Evolutionary conservation across 1,284 basidiomycete genomes (phyloP).

Genomic region (Volvariella surrecta): DNA sequence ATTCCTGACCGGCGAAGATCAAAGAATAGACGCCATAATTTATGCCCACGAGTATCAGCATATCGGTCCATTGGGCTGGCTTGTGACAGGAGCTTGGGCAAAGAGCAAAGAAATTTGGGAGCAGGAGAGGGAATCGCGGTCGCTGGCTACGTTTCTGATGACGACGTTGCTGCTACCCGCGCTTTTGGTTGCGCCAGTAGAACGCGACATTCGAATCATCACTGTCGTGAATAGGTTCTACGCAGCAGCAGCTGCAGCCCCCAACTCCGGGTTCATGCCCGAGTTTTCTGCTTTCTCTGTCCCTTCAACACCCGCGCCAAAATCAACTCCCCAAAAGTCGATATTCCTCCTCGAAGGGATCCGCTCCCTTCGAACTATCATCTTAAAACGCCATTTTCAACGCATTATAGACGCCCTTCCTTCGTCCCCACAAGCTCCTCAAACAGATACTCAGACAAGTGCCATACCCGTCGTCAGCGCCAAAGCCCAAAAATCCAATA

Average conservation of each 20-base stretch:
- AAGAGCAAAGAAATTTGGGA: conserved; percentile 15
- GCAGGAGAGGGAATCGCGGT: conserved; percentile 34
- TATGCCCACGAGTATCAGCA: conserved; percentile 68
- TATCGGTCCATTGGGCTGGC: conserved; percentile 39
- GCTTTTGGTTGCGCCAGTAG: conserved; percentile 69
- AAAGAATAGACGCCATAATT: conserved; percentile 61
- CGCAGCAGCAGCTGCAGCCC: conserved; percentile 46
- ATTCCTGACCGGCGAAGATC: conserved; percentile 56
- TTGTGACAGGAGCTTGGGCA: conserved; percentile 12
- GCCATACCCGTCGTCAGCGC: conserved; percentile 39
- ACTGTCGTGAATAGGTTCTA: conserved; percentile 81
- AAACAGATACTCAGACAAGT: conserved; percentile 32
- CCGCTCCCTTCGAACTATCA: conserved; percentile 52
- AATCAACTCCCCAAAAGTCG: conserved; percentile 15
- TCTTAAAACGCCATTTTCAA: conserved; percentile 67
- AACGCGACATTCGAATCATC: conserved; percentile 79
- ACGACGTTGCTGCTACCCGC: conserved; percentile 71
- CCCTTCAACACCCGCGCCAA: neutral
- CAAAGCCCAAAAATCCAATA: conserved; percentile 55
- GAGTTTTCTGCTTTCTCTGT: neutral
- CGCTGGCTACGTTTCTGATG: conserved; percentile 70
- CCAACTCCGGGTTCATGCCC: conserved; percentile 7
- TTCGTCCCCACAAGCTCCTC: conserved; percentile 40
- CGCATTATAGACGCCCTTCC: conserved; percentile 72
- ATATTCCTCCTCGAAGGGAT: conserved; percentile 53